Evolutionary conservation across 345 rosid species (phyloP).

Genomic region (Eucalyptus victrix): DNA sequence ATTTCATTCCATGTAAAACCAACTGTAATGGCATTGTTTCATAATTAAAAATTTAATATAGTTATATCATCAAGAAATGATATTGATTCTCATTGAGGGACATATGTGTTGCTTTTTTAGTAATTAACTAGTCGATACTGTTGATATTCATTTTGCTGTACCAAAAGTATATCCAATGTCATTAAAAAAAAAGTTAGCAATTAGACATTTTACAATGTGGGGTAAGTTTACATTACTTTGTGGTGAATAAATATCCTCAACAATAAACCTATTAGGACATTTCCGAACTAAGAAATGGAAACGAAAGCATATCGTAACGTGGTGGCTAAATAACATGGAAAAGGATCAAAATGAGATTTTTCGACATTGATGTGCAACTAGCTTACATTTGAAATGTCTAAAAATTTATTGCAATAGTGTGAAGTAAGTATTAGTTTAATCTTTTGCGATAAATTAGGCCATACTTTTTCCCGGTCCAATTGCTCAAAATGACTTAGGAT

Average conservation of each 20-base stretch:
- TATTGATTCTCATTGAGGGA: background rate
- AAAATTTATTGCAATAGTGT: background rate
- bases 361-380: too few species aligned
- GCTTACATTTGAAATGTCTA: background rate
- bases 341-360: too few species aligned
- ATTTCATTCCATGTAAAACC: too few species aligned
- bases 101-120: background rate
- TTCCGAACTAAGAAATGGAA: background rate
- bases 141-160: too few species aligned
- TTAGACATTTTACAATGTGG: background rate
- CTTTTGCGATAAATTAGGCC: background rate
- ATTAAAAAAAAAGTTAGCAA: background rate
- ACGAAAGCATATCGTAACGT: background rate
- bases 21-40: too few species aligned
- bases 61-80: background rate
- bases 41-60: too few species aligned
- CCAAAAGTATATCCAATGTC: rapidly evolving
- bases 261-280: background rate
- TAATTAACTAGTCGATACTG: too few species aligned
- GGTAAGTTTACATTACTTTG: background rate
- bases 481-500: background rate
- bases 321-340: too few species aligned
- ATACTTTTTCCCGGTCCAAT: too few species aligned
- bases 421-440: too few species aligned
- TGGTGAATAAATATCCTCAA: background rate